Conservation (phyloP, 2,329 filamentous ascomycete genomes). For the Microdochium nivale region DNA sequence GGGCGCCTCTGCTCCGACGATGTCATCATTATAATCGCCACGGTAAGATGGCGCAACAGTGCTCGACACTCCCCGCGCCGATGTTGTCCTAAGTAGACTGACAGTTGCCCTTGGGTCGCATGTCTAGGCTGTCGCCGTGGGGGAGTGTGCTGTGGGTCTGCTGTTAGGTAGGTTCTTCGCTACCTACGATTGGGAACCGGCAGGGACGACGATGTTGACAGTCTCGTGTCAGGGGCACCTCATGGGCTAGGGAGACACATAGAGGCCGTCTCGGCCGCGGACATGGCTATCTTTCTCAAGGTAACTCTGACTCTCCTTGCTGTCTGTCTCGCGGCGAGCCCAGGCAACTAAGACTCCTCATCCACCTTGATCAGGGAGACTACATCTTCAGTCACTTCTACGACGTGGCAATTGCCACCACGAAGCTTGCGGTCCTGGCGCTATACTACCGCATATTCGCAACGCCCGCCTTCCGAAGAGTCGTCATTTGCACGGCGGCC, state of each 20-base stretch:
- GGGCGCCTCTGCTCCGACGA: not conserved
- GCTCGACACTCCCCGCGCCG: not conserved
- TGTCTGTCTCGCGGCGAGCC: not conserved
- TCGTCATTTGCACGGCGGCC: constrained; percentile 16
- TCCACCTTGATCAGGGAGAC: not conserved
- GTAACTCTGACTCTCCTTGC: not conserved
- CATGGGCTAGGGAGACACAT: not conserved
- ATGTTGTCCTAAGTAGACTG: not conserved
- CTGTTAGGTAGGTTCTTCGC: not conserved
- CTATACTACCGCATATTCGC: constrained; percentile 26
- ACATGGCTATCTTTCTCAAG: not conserved
- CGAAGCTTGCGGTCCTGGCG: constrained; percentile 26
- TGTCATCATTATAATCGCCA: not conserved
- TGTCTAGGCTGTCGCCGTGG: not conserved
- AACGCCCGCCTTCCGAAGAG: constrained; percentile 14
- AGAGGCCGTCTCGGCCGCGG: not conserved
- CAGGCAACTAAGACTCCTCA: not conserved
- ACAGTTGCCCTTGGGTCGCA: not conserved
- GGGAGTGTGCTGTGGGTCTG: not conserved
- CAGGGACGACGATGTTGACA: too few relatives aligned
- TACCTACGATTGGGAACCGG: not conserved
- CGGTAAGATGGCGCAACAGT: not conserved
- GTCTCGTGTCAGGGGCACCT: not conserved
- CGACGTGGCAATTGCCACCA: constrained; percentile 18
- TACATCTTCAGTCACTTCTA: constrained; percentile 12